Base-by-base conservation (phyloP, 148 eudicot genomes). In the Agrostemma githago region DNA sequence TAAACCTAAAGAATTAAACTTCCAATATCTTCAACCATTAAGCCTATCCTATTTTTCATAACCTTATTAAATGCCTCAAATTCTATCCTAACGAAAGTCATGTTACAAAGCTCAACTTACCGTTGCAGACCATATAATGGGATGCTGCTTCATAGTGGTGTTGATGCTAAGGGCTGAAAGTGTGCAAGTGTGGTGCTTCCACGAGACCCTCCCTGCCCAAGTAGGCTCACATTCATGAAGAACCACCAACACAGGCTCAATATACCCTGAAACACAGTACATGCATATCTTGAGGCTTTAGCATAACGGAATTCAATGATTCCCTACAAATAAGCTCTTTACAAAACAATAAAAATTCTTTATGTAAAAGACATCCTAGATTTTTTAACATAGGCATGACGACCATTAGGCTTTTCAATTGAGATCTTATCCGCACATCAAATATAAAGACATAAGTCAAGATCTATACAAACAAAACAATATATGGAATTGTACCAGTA, bases 221-320 rank as follows among this genome's bases (percentile, higher is more conserved):
- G 98, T 94, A 70, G 85, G 93, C 88, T 91, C 98, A 66, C 78
- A 80, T 76, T 94, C 98, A 82, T 94, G 96, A 79, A 94, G 97
- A 70, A 94, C 83, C 64, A 91, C 97, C 88, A 94, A 58, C 69
- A 94, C 98, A 59, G 98, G 98, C 74, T 94, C 98, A 85, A 90
- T 91, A 74, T 94, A 94, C 70, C 98, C 97, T 94, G 79, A 69
- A 80, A 66, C 37, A 42, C 20, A 66, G 76, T 58, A 51, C 67
- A 60, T 16, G 39, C 60, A 74, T 77, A 34, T 40, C 59, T 2
- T 60, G 65, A 12, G 43, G 60, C 70, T 68, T 51, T 43, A 73
- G 38, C 53, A 46, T 20, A 74, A 15, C 39, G 7, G 12, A 21
- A 65, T 39, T 6, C 20, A 0, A 15, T 65, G 68, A 16, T 39